Conservation (phyloP, 768 basidiomycete species). For the Royoungia palumana region DNA sequence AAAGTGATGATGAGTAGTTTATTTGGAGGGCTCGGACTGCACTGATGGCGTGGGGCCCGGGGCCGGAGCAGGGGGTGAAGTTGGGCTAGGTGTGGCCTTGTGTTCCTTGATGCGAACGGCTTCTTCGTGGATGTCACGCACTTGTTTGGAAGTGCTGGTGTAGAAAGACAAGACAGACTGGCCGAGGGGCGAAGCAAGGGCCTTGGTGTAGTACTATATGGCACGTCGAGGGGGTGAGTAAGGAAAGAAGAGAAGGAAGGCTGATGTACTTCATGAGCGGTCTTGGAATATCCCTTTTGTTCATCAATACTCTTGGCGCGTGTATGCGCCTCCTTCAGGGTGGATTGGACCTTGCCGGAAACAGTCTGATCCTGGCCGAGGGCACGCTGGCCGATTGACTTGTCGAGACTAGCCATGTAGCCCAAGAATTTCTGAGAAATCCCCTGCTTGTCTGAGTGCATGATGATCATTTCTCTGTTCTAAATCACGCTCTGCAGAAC, state of each 20-base stretch:
- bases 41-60: conserved; percentile 3
- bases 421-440: conserved; percentile 83
- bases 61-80: conserved; percentile 12
- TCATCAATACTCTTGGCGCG: conserved; percentile 78
- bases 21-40: conserved; percentile 13
- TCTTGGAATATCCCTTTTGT: conserved; percentile 71
- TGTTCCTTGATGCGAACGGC: conserved; percentile 76
- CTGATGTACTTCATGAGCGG: conserved; percentile 57
- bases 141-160: conserved; percentile 84
- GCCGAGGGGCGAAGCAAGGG: conserved; percentile 72
- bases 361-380: conserved; percentile 82
- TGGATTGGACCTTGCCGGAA: conserved; percentile 66
- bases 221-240: background rate
- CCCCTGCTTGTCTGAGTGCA: conserved; percentile 63
- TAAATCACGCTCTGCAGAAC: background rate
- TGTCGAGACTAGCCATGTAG: conserved; percentile 75
- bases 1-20: background rate
- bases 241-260: background rate
- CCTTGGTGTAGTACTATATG: conserved; percentile 76
- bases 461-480: background rate
- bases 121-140: conserved; percentile 90
- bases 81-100: conserved; percentile 33
- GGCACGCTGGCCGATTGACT: conserved; percentile 61
- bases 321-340: conserved; percentile 58
- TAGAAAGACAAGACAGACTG: conserved; percentile 79